phyloP scores from a whole-genome alignment of 306 rosid genomes.

The Castanea sativa region DNA sequence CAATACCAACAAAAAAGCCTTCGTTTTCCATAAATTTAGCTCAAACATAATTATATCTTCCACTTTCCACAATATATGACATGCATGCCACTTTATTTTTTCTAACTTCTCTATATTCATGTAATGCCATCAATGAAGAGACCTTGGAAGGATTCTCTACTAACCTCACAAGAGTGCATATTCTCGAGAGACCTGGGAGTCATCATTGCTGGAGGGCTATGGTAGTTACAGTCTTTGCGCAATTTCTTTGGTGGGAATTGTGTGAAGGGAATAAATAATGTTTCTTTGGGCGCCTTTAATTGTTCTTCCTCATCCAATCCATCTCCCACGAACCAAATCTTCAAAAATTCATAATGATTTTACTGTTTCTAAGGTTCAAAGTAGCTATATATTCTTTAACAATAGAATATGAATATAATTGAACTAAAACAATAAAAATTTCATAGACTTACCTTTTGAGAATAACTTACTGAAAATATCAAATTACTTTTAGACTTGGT shows the following conservation, averaged over 20 bases:
- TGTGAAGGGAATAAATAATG: conserved; percentile 68
- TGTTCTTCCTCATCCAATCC: conserved; percentile 54
- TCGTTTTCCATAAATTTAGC: too few relatives aligned
- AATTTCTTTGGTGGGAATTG: conserved; percentile 64
- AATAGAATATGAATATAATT: too few relatives aligned
- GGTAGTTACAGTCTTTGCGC: conserved; percentile 71
- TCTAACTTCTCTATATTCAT: too few relatives aligned
- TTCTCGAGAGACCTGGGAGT: conserved; percentile 53
- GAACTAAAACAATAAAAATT: neutral
- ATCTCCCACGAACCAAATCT: conserved; percentile 81
- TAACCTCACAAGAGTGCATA: conserved; percentile 85
- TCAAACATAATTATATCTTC: too few relatives aligned
- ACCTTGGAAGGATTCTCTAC: neutral
- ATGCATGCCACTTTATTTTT: too few relatives aligned
- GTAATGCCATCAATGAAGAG: neutral
- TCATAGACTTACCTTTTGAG: conserved; percentile 38
- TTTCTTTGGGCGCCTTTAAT: conserved; percentile 56
- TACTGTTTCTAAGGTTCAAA: neutral
- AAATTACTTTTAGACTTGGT: conserved; percentile 28
- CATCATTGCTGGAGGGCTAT: conserved; percentile 66
- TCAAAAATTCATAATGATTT: neutral
- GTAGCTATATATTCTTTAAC: too few relatives aligned
- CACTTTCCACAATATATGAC: too few relatives aligned
- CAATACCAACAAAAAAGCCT: too few relatives aligned
- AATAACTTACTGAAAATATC: conserved; percentile 30